Evolutionary conservation across 805 yeast species (phyloP), one percentile per base, ranked within the genome.

Genomic region (Candida multigemmis): DNA sequence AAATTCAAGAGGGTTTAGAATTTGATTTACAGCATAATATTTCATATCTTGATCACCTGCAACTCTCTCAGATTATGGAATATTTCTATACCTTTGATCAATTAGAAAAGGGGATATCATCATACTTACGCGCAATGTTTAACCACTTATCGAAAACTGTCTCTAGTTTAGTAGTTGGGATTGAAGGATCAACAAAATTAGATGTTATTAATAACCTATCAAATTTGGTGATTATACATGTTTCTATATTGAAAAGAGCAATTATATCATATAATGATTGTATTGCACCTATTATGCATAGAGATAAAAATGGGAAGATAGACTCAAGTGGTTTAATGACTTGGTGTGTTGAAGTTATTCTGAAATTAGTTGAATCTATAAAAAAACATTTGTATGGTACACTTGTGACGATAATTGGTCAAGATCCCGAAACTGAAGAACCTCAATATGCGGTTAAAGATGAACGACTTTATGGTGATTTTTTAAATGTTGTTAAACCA

Each of bases 291-390:
- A 40, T 59, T 3, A 33, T 60, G 22, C 44, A 44, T 24, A 39
- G 52, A 8, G 42, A 46, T 27, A 46, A 41, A 24, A 47, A 48
- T 16, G 50, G 47, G 6, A 50, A 50, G 22, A 49, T 50, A 8
- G 63, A 71, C 26, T 63, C 79, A 7, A 70, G 79, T 38, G 62
- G 64, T 16, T 57, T 85, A 11, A 77, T 84, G n/a, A 74, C 76
- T 35, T 85, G 95, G 94, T 70, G 79, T 18, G 70, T 71, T 31
- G 66, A 66, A 8, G 79, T 77, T 46, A 69, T 82, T 17, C 68
- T 71, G 21, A 59, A 60, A 25, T 78, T 80, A 37, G 72, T 74
- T 16, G 55, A 59, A 11, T 51, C 75, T 5, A 68, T 86, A 38
- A 71, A 74, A 25, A 71, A 80, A 30, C 87, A 81, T 38, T 53